A percentile compares a stretch with the other conserved stretches of the same genome.
Evolutionary conservation across 2,329 filamentous ascomycete genomes (phyloP).

Genomic region (Sclerotiophoma versabilis): DNA sequence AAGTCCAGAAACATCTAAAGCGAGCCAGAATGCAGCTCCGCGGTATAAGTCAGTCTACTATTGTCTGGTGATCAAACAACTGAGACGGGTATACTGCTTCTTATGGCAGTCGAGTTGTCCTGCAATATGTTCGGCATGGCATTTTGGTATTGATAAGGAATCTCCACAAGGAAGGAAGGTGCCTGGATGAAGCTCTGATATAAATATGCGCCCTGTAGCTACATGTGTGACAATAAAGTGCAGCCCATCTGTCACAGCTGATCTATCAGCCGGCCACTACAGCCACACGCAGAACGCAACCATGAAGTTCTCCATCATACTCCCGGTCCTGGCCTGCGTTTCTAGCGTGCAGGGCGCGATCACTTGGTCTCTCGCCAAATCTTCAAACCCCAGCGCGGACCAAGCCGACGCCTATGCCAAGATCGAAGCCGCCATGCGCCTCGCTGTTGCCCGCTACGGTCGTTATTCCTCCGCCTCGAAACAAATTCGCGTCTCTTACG

Average conservation of each 20-base stretch:
- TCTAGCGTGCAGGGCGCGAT: conserved; percentile 32
- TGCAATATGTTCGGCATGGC: conserved; percentile 1
- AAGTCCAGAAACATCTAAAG: not conserved
- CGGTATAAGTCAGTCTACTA: no score
- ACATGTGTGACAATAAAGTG: not conserved
- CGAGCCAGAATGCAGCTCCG: not conserved
- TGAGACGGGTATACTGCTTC: not conserved
- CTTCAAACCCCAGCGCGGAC: conserved; percentile 39
- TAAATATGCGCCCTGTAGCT: not conserved
- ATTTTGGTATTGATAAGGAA: not conserved
- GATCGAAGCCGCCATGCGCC: conserved; percentile 43
- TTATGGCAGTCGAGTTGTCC: conserved; percentile 3
- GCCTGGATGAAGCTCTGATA: not conserved
- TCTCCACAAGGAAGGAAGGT: not conserved
- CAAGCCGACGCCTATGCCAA: conserved; percentile 41
- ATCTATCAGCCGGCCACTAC: not conserved
- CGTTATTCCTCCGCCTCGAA: conserved; percentile 35
- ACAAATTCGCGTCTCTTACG: conserved; percentile 38
- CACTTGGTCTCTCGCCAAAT: conserved; percentile 38
- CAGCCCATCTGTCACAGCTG: not conserved
- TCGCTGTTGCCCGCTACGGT: conserved; percentile 37
- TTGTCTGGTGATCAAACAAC: not conserved
- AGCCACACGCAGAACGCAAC: not conserved
- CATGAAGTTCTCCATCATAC: conserved; percentile 33
- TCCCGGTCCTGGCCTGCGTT: conserved; percentile 29